These are phyloP conservation scores for Helotiales sp. DNA, from an alignment of 2,329 filamentous ascomycete genomes.

Conservation along the genomic window DNA sequence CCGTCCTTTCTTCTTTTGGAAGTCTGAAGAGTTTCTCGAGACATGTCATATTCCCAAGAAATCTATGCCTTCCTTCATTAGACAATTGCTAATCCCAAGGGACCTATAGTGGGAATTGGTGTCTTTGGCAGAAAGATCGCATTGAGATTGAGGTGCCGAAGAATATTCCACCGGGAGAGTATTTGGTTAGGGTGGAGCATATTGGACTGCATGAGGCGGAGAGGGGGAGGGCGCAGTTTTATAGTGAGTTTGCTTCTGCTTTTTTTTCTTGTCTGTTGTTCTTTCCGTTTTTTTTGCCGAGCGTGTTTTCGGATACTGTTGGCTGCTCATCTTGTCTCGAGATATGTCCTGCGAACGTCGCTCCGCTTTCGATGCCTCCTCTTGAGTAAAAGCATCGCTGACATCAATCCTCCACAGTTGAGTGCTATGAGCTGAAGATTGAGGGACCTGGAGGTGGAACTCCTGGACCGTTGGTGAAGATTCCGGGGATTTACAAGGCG, in stretches of 20 bases:
- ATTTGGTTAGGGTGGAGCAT: not conserved
- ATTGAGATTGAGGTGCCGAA: not conserved
- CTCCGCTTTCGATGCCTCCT: too few relatives aligned
- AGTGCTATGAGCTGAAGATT: not conserved
- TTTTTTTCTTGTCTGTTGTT: too few relatives aligned
- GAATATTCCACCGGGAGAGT: not conserved
- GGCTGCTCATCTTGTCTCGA: too few relatives aligned
- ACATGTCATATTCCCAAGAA: too few relatives aligned
- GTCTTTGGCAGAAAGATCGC: not conserved
- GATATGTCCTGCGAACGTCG: too few relatives aligned
- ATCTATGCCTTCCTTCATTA: too few relatives aligned
- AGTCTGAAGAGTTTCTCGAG: too few relatives aligned
- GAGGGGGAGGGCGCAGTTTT: not conserved
- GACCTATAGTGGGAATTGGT: not conserved
- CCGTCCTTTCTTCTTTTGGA: too few relatives aligned
- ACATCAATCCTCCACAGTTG: not conserved
- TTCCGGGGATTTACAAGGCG: not conserved
- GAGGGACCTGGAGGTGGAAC: not conserved
- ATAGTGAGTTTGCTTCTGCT: not conserved
- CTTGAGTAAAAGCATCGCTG: too few relatives aligned
- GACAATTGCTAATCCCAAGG: too few relatives aligned
- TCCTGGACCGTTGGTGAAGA: not conserved
- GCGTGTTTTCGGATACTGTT: too few relatives aligned
- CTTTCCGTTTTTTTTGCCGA: too few relatives aligned
- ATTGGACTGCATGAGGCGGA: not conserved